These are phyloP conservation scores for Citrullus mucosospermus DNA, from an alignment of 306 rosid genomes.

Conservation along the genomic window DNA sequence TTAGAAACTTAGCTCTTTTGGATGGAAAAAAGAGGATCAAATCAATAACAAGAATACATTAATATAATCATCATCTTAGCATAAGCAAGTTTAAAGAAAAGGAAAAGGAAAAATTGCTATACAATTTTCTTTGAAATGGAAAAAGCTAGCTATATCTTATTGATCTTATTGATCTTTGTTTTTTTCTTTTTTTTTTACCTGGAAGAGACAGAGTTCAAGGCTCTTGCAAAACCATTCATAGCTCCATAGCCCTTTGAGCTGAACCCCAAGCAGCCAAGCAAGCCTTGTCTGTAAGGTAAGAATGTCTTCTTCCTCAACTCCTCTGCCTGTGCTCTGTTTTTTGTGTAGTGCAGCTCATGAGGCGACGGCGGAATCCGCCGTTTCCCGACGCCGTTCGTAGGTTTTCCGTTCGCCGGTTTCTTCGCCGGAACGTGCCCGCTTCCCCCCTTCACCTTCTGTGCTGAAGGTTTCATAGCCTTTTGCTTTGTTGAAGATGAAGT, in stretches of 20 bases:
- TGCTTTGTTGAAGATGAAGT: conserved; percentile 2
- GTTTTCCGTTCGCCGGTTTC: conserved; percentile 40
- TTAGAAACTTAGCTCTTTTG: not conserved
- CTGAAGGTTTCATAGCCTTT: not conserved
- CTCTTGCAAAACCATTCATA: conserved; percentile 89
- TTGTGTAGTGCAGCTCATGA: conserved; percentile 88
- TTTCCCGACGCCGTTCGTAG: conserved; percentile 68
- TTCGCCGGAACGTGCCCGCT: conserved; percentile 21
- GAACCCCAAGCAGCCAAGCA: conserved; percentile 90
- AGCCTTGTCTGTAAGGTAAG: conserved; percentile 81
- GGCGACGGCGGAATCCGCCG: conserved; percentile 65
- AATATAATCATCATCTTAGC: conserved; percentile 9
- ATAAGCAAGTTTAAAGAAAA: not conserved
- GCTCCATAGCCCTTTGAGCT: conserved; percentile 96
- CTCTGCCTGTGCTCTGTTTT: conserved; percentile 81
- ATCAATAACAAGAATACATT: not conserved
- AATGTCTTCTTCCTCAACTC: conserved; percentile 89
- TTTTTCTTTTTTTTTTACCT: conserved; percentile 28
- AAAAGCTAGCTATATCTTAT: not conserved
- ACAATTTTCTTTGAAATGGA: conserved; percentile 19
- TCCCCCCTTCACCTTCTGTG: conserved; percentile 18
- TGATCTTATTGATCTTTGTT: not conserved
- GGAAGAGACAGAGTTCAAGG: conserved; percentile 86
- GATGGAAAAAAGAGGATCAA: not conserved
- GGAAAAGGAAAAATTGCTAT: conserved; percentile 7